Conservation (phyloP, 208 protist genomes). For the Leishmania major region DNA sequence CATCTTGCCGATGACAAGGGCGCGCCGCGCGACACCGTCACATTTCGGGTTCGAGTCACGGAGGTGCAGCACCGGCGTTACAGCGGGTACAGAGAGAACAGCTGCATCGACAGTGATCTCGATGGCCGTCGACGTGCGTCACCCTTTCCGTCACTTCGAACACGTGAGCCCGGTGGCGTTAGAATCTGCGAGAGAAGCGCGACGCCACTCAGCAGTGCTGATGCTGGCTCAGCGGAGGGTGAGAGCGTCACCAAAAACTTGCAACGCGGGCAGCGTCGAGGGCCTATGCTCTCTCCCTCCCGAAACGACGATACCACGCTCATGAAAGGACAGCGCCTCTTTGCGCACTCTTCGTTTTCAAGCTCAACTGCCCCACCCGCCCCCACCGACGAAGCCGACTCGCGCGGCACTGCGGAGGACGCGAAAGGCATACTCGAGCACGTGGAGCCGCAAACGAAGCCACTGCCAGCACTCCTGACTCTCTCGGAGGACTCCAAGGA, state of each 20-base stretch:
- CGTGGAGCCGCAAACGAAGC: neutral
- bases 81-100: neutral
- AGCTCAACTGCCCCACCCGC: neutral
- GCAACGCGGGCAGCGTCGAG: neutral
- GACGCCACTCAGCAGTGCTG: neutral
- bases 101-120: neutral
- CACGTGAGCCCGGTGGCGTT: neutral
- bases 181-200: neutral
- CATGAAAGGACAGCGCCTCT: neutral
- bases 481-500: neutral
- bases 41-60: conserved; percentile 9
- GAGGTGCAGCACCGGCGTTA: neutral
- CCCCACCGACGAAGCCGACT: neutral
- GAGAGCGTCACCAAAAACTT: neutral
- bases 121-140: neutral
- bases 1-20: conserved; percentile 3
- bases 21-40: neutral
- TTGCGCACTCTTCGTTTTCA: neutral
- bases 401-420: neutral
- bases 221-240: neutral
- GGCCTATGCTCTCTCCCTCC: conserved; percentile 5
- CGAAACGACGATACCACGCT: neutral
- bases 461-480: neutral
- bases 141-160: neutral
- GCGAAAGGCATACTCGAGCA: neutral